Percentiles rank a stretch among this genome's conserved stretches.
Conservation (phyloP, 805 yeast species). For the Metschnikowia anglica region DNA sequence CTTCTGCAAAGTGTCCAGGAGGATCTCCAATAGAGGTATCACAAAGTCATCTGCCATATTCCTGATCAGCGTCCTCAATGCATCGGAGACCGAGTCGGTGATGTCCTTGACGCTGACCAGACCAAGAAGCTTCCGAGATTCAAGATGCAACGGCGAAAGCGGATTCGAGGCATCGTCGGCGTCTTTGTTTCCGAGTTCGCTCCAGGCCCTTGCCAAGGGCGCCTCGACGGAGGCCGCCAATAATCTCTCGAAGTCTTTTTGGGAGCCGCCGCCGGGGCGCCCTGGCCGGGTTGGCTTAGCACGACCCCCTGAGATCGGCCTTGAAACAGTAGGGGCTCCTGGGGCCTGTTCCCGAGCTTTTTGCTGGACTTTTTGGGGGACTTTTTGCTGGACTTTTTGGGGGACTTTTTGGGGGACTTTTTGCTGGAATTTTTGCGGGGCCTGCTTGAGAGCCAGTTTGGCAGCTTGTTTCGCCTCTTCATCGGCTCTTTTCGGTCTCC, state of each 20-base stretch:
- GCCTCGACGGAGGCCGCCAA: conserved; percentile 4
- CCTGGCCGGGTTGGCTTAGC: background rate
- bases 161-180: conserved; percentile 1
- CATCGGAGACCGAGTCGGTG: conserved; percentile 5
- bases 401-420: too few species aligned
- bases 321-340: background rate
- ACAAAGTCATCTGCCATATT: conserved; percentile 4
- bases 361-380: too few species aligned
- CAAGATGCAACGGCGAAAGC: background rate
- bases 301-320: background rate
- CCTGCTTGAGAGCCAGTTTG: too few species aligned
- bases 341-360: too few species aligned
- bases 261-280: too few species aligned
- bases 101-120: conserved; percentile 6
- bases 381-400: too few species aligned
- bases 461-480: too few species aligned
- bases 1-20: conserved; percentile 1
- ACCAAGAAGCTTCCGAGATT: conserved; percentile 4
- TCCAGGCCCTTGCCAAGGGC: conserved; percentile 6
- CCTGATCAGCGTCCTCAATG: conserved; percentile 4
- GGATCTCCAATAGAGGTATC: conserved; percentile 4
- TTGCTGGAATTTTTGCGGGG: too few species aligned
- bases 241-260: conserved; percentile 2
- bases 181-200: conserved; percentile 4
- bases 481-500: too few species aligned